Base-by-base conservation (phyloP, 371 early-diverging fungal genomes). In the Chytridium lagenaria region DNA sequence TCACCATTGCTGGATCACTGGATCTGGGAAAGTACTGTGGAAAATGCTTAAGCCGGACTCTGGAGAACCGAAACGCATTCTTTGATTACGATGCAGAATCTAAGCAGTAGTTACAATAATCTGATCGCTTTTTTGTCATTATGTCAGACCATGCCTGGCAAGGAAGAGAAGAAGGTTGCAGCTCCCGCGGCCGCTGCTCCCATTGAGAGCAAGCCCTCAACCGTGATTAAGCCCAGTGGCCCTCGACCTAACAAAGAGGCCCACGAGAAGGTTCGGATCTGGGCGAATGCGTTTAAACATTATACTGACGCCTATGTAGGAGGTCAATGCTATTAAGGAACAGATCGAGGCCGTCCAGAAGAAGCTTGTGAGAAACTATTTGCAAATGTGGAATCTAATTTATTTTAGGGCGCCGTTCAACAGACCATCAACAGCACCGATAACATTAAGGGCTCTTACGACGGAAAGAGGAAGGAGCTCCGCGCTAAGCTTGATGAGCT, bases 401-500 rank as follows among this genome's bases (percentile, higher is more conserved):
- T n/a, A n/a, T n/a, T n/a, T n/a, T 40, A 76, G 70, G 50, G 64
- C 36, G n/a, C 81, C 87, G 91, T 78, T 22, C 73, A 75, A 61
- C 40, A 59, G 44, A 57, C 68, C 23, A 70, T 80, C 76, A 86
- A 87, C 74, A 86, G 81, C 37, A 85, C 90, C 68, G 86, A 79
- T 50, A 88, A 89, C 68, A 87, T 90, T 77, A 83, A 83, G 67
- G 83, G 82, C 50, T 70, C 72, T 12, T 79, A 77, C 70, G 59
- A 63, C 38, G 70, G 61, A 64, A 68, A 74, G 50, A 64, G 59
- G 19, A 74, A 76, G 44, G 80, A 74, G 44, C 68, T 94, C 68
- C 79, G 86, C 38, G 74, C 81, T 33, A 85, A 89, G 64, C 80
- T 94, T 30, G 85, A 85, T 67, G 91, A 82, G 63, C 85, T 94